Base-by-base conservation (phyloP, 2,329 filamentous ascomycete species). In the Monilinia laxa region DNA sequence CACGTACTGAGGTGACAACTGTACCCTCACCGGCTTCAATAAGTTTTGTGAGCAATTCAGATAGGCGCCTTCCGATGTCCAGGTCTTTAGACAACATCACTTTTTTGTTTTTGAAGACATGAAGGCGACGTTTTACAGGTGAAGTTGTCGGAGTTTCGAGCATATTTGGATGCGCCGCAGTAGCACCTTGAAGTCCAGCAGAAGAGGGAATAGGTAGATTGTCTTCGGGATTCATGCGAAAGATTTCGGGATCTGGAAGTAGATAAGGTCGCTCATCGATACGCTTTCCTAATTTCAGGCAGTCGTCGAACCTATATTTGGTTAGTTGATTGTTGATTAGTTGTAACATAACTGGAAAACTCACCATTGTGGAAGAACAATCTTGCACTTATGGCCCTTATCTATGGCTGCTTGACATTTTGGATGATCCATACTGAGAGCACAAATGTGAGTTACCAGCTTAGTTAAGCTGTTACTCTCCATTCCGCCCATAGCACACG, bases 341-440 rank as follows among this genome's bases (percentile, higher is more conserved):
- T n/a, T 25, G 25, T n/a, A 9, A 6, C 11, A 38, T 20, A 20
- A 5, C 52, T 4, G 31, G 25, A 51, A 62, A 14, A 57, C 55
- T 45, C 80, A 93, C 92, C 95, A 98, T 76, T 98, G 95, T 49
- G 95, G 95, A 63, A 99, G 82, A 23, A 99, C 91, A 68, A 97
- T 90, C 78, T 92, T 93, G 77, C 87, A 87, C 65, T 87, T 87
- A 64, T 91, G 81, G 2, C 84, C 84, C 77, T 89, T 96, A 11
- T 83, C 80, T 54, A 81, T 71, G 0, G 89, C 90, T 64, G 86
- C 76, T 68, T 83, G 75, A 69, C 89, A 90, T 76, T 93, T 92
- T 3, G 87, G 85, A 66, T 93, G 86, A 45, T 93, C 88, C 76
- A 90, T 82, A 6, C 86, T 87, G 68, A 97, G 81, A 6, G 94